Base-by-base conservation (phyloP, 192 early-diverging fungal species). In the Mortierella hygrophila region DNA sequence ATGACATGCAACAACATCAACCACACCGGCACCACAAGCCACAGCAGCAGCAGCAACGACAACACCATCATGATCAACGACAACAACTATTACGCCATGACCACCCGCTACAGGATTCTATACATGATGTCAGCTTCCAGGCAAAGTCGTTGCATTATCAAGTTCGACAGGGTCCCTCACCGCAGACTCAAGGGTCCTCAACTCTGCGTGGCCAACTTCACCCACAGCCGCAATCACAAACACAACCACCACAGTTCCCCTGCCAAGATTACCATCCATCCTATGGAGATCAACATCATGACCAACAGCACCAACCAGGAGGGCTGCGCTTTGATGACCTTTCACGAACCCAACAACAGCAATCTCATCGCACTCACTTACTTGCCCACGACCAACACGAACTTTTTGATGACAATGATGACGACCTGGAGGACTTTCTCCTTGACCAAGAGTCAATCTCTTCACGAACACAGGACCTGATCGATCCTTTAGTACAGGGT, bases 331-430 rank as follows among this genome's bases (percentile, higher is more conserved):
- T 65, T 65, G 60, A 65, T 13, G 29, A 65, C 29, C 11, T 29
- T 10, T 32, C 29, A 65, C 60, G 29, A 11, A 32, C 32, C 11
- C 29, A 10, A 15, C 46, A 74, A 20, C 49, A 75, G 4, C 47
- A 23, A n/a, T 6, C 20, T 52, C 42, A 54, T 20, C 32, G 38
- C 23, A 23, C 37, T 47, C 20, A 23, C 38, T 69, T 42, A 42
- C 70, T 21, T 8, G 23, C 20, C 37, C 70, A 11, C 6, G 70
- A 71, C 6, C 37, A 41, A 42, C 70, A n/a, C 6, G 41, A 42
- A 20, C 21, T 21, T 10, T 47, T 54, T 76, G 75, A 41, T 63
- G 65, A 70, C 0, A 69, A 83, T n/a, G 70, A 68, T 42, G 55
- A 83, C 5, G 41, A 49, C 16, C 41, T 41, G 16, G 82, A 74